Evolutionary conservation across 305 asterid genomes (phyloP).

Genomic region (Plantago lanceolata): DNA sequence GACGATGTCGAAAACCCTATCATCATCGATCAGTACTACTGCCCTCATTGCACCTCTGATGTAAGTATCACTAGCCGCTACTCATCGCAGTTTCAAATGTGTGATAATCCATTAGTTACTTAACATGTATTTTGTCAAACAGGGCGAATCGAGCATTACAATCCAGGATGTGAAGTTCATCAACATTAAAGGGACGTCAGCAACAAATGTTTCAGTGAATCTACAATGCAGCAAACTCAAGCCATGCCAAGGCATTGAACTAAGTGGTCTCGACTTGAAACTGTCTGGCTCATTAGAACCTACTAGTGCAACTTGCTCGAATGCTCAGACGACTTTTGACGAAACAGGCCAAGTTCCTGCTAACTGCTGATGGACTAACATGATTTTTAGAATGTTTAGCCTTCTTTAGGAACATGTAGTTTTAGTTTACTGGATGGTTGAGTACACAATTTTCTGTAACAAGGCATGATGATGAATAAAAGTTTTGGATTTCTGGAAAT

Average conservation of each 20-base stretch:
- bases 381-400: neutral
- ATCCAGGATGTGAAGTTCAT: slow-evolving; percentile 22
- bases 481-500: too few species aligned
- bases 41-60: slow-evolving; percentile 18
- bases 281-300: slow-evolving; percentile 1
- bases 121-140: neutral
- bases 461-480: too few species aligned
- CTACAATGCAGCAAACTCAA: slow-evolving; percentile 14
- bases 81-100: neutral
- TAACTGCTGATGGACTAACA: neutral
- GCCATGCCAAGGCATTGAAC: slow-evolving; percentile 21
- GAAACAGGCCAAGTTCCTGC: slow-evolving; percentile 12
- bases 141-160: slow-evolving; percentile 19
- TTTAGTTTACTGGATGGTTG: too few species aligned
- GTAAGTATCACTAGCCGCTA: neutral
- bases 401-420: too few species aligned
- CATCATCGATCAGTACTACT: slow-evolving; percentile 32
- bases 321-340: slow-evolving; percentile 2
- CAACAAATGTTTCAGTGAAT: slow-evolving; percentile 12
- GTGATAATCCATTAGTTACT: neutral
- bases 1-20: slow-evolving; percentile 23
- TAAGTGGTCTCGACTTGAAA: slow-evolving; percentile 19
- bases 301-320: slow-evolving; percentile 22
- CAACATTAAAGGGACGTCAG: slow-evolving; percentile 19
- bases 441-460: too few species aligned